Conservation (phyloP, 1,284 basidiomycete species). For the Prillingera fragicola region DNA sequence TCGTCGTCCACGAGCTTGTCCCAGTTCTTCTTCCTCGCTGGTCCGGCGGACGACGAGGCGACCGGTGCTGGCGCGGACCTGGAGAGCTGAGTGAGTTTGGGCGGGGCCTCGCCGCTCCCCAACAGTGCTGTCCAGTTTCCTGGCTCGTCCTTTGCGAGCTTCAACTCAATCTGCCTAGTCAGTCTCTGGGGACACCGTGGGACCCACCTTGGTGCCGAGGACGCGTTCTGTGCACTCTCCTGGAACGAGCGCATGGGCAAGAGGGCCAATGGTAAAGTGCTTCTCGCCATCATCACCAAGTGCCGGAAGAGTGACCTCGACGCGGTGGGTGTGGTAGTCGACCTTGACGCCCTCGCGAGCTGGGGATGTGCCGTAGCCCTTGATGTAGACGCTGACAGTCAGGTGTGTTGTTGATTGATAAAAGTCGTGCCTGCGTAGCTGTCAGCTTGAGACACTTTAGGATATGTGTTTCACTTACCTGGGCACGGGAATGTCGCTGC, state of each 20-base stretch:
- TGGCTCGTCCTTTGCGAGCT: conserved; percentile 31
- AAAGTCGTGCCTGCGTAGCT: conserved; percentile 66
- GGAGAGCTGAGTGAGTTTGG: not conserved
- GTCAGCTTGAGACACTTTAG: not conserved
- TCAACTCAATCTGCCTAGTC: conserved; percentile 38
- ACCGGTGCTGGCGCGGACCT: not conserved
- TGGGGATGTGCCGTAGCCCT: conserved; percentile 51
- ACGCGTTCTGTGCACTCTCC: conserved; percentile 61
- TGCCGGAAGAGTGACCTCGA: conserved; percentile 51
- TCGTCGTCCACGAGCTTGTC: conserved; percentile 38
- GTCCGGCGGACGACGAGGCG: not conserved
- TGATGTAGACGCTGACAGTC: conserved; percentile 71
- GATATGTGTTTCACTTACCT: conserved; percentile 1
- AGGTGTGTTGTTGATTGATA: conserved; percentile 75
- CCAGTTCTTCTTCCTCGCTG: conserved; percentile 41
- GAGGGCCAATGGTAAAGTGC: conserved; percentile 54
- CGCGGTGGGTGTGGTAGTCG: conserved; percentile 38
- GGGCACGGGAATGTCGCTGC: not conserved
- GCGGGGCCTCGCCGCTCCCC: conserved; percentile 1
- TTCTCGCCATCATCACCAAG: conserved; percentile 58
- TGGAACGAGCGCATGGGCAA: conserved; percentile 72
- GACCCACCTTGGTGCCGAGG: conserved; percentile 76
- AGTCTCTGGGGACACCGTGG: conserved; percentile 47
- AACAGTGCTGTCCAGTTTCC: conserved; percentile 63
- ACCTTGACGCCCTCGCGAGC: conserved; percentile 61